These are phyloP conservation scores for Mycena pura DNA, from an alignment of 768 basidiomycete genomes.

Conservation along the genomic window DNA sequence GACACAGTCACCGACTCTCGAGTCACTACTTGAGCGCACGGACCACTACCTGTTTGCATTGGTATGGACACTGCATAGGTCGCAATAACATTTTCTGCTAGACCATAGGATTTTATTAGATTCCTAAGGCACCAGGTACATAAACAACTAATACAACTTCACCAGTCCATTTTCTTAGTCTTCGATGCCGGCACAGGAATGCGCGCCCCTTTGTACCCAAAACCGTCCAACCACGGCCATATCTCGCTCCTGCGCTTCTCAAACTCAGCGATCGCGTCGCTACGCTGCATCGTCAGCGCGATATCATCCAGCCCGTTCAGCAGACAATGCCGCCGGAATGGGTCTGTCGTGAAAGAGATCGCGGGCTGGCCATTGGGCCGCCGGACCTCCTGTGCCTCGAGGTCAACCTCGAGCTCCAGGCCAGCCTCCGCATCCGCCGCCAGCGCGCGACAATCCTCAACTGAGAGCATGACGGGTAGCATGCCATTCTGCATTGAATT, in stretches of 20 bases:
- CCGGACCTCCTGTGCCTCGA: slow-evolving; percentile 81
- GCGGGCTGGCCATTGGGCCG: slow-evolving; percentile 74
- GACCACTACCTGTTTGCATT: slow-evolving; percentile 17
- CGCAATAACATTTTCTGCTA: too few species aligned
- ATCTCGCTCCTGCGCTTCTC: slow-evolving; percentile 76
- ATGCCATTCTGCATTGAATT: slow-evolving; percentile 95
- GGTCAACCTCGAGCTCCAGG: slow-evolving; percentile 81
- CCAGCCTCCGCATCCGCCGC: slow-evolving; percentile 80
- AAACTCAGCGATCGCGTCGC: slow-evolving; percentile 73
- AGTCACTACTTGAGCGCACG: slow-evolving; percentile 9
- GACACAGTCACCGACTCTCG: neutral
- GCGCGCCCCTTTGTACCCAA: slow-evolving; percentile 84
- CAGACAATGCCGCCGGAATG: slow-evolving; percentile 92
- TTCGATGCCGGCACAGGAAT: slow-evolving; percentile 60
- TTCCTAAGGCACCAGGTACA: too few species aligned
- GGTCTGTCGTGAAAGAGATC: slow-evolving; percentile 82
- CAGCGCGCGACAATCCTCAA: slow-evolving; percentile 72
- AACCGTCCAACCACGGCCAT: slow-evolving; percentile 98
- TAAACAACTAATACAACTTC: slow-evolving; percentile 25
- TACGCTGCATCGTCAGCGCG: slow-evolving; percentile 88
- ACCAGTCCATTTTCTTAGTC: slow-evolving; percentile 77
- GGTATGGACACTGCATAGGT: neutral
- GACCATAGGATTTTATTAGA: too few species aligned
- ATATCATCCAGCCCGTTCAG: slow-evolving; percentile 98
- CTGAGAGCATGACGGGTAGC: slow-evolving; percentile 78